Base-by-base conservation (phyloP, 2,329 filamentous ascomycete species). In the Aureobasidium subglaciale region DNA sequence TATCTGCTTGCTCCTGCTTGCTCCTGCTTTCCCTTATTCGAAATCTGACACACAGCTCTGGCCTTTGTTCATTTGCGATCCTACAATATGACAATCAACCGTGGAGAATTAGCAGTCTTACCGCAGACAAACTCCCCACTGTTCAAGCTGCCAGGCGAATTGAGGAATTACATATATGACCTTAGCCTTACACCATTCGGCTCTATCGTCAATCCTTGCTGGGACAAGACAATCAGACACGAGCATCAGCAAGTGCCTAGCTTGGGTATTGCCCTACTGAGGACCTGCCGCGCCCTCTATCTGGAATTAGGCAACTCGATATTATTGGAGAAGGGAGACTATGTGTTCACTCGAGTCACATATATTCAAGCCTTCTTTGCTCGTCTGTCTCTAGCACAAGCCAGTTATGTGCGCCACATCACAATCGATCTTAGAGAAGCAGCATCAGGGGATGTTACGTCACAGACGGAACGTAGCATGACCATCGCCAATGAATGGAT, bases 351-450 rank as follows among this genome's bases (percentile, higher is more conserved):
- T 6, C 63, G 59, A 30, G 62, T 67, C 15, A 63, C 66, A 25
- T 58, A 60, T 40, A 63, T 66, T 49, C 63, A 62, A 4, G 40
- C 55, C 9, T 73, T 72, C 61, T 60, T 72, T 30, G 35, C 42
- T 0, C 58, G 60, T 2, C 55, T 70, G 6, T 62, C 63, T 6
- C 40, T 60, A 5, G 46, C 58, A 10, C 57, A 64, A 50, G 59
- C 61, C 34, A 56, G 59, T 3, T 58, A 60, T 18, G 60, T 73
- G 4, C 60, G 61, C 2, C 64, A 69, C 48, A 55, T 73, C n/a
- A 69, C 71, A 35, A 63, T 73, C 41, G 69, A 72, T 55, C 61
- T 70, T 10, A 63, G 65, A 10, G 61, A 62, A 25, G 60, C 71
- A 5, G 46, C 50, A 20, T 25, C 45, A n/a, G 27, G 16, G 10